Evolutionary conservation across 768 basidiomycete species (phyloP), one percentile per base, ranked within the genome.

Genomic region (Phanerochaete carnosa): DNA sequence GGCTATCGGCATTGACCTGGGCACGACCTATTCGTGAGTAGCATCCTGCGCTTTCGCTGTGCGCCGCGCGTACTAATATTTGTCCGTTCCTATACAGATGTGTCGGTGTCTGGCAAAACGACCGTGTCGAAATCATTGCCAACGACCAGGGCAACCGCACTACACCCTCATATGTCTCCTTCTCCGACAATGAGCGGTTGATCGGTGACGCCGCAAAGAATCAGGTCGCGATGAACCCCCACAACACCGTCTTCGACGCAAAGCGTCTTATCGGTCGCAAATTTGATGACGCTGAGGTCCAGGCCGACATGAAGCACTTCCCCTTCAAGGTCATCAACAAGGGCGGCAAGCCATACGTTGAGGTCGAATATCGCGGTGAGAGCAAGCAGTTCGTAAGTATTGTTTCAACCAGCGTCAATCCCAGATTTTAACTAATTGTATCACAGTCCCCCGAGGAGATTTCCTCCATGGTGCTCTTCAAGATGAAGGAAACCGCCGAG

Each of bases 131-230:
- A 80, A 97, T 97, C 81, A 98, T 98, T 73, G 91, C 91, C 78
- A 94, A 94, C 71, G 91, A 94, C 77, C 92, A 93, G 81, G 91
- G 92, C 74, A 93, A 96, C 80, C 90, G 94, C 60, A 96, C 95
- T 9, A 96, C 94, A 7, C 94, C 95, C 16, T 96, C 95, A 8
- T 96, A 95, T 75, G 95, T 97, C 76, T 88, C 95, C 54, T 96
- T 96, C 83, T 91, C 92, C 65, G 92, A 93, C 70, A 88, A 80
- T 63, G 96, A 98, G 83, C 95, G 96, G 80, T 85, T 98, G 68
- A 98, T 98, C 73, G 96, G 95, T 70, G 96, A 98, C 83, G 96
- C 96, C 68, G 96, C 96, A 58, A 98, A 98, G 82, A 98, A 98
- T 78, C 94, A 95, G 70, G 92, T 93, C 76, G 95, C 95, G 61